Conservation (phyloP, 352 stramenopile species). For the Blastocystis sp. region DNA sequence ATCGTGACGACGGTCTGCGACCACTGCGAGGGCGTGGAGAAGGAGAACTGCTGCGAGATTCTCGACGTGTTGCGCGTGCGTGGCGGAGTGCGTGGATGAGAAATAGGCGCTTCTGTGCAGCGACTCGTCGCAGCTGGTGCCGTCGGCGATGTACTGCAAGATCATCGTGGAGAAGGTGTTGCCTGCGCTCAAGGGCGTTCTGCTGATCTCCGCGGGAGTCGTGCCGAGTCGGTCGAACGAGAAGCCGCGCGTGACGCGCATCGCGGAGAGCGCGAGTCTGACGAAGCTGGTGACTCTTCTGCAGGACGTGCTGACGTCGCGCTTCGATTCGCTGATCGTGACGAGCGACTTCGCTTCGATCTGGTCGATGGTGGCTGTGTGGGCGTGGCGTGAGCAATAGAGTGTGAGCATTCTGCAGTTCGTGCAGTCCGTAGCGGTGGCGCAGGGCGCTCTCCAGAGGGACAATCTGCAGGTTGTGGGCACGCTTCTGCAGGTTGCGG, state of each 20-base stretch:
- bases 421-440: conserved; percentile 18
- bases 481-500: conserved; percentile 7
- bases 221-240: not conserved
- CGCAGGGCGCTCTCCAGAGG: not conserved
- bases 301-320: conserved; percentile 33
- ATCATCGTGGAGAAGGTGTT: conserved; percentile 7
- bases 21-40: not conserved
- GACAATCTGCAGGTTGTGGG: conserved; percentile 32
- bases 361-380: conserved; percentile 22
- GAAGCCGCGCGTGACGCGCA: conserved; percentile 28
- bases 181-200: conserved; percentile 40
- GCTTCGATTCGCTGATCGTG: conserved; percentile 62
- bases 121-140: conserved; percentile 8
- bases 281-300: not conserved
- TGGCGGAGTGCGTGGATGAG: not conserved
- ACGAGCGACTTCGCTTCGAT: conserved; percentile 15
- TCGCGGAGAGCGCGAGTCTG: not conserved
- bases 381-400: conserved; percentile 12
- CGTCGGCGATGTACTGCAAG: not conserved
- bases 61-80: conserved; percentile 12
- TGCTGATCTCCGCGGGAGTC: conserved; percentile 10
- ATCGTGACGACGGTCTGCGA: conserved; percentile 23
- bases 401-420: conserved; percentile 69
- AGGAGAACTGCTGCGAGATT: not conserved
- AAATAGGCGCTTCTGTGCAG: conserved; percentile 26